Evolutionary conservation across 2,329 filamentous ascomycete species (phyloP).

Genomic region (Myotisia sp.): DNA sequence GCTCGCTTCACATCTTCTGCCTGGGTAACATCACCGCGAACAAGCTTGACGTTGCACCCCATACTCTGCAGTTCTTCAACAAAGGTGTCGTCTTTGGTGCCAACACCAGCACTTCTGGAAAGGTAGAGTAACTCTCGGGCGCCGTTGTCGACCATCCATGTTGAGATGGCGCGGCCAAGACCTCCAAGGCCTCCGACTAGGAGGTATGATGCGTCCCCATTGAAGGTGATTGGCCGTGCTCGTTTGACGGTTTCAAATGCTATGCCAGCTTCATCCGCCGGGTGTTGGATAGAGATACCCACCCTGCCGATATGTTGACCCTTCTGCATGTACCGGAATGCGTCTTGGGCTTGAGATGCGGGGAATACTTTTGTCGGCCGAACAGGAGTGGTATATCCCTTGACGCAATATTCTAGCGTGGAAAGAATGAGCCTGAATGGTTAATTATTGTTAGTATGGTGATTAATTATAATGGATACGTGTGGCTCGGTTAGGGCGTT

Average conservation of each 20-base stretch:
- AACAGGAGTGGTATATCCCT: slow-evolving; percentile 17
- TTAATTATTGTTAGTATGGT: background rate
- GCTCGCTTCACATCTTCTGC: slow-evolving; percentile 5
- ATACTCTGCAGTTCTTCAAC: slow-evolving; percentile 5
- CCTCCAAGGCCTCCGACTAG: slow-evolving; percentile 7
- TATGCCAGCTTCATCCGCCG: background rate
- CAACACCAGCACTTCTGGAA: slow-evolving; percentile 14
- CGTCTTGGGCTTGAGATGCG: slow-evolving; percentile 16
- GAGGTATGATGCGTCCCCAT: background rate
- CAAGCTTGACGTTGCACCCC: slow-evolving; percentile 8
- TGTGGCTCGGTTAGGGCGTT: too few species aligned
- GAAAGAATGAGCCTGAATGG: background rate
- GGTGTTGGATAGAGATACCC: slow-evolving; percentile 15
- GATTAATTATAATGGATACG: too few species aligned
- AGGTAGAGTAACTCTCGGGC: slow-evolving; percentile 21
- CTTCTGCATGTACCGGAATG: slow-evolving; percentile 19
- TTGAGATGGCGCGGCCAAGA: slow-evolving; percentile 4
- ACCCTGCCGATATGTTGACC: slow-evolving; percentile 2
- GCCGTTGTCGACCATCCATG: slow-evolving; percentile 9
- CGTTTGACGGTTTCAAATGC: background rate
- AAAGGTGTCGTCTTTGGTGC: slow-evolving; percentile 6
- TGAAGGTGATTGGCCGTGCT: background rate
- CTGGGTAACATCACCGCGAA: slow-evolving; percentile 12
- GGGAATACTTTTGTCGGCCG: slow-evolving; percentile 16
- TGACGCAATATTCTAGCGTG: background rate